phyloP scores from a whole-genome alignment of 257 asterid genomes.

The Nicotiana noctiflora region DNA sequence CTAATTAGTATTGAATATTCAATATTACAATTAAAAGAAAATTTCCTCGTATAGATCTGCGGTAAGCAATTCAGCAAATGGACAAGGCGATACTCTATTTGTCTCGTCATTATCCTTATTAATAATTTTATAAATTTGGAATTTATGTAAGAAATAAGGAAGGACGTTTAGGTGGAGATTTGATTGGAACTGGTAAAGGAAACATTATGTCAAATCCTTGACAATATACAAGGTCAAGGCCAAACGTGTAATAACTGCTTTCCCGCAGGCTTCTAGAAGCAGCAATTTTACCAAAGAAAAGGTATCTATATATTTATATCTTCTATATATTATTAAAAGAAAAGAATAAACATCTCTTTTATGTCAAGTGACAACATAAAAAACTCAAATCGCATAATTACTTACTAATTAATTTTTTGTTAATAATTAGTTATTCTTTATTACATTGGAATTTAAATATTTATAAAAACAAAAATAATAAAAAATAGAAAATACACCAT shows the following conservation, averaged over 20 bases:
- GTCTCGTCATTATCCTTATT: background rate
- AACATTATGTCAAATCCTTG: background rate
- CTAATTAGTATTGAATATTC: background rate
- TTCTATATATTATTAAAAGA: too few relatives aligned
- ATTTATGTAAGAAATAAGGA: background rate
- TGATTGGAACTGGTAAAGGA: background rate
- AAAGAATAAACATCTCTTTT: too few relatives aligned
- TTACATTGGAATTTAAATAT: too few relatives aligned
- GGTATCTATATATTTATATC: too few relatives aligned
- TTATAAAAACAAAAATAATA: too few relatives aligned
- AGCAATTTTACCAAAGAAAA: too few relatives aligned
- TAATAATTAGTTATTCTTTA: too few relatives aligned
- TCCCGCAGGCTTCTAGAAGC: background rate
- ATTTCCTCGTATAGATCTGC: background rate
- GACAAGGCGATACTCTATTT: background rate
- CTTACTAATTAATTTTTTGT: too few relatives aligned
- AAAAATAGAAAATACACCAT: too few relatives aligned
- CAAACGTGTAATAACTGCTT: background rate
- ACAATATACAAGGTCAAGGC: background rate
- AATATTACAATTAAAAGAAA: background rate
- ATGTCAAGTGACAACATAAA: too few relatives aligned
- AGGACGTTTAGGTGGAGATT: background rate
- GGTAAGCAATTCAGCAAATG: background rate
- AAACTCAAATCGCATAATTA: too few relatives aligned
- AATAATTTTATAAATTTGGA: background rate